Percentiles rank a stretch among this genome's conserved stretches.
These are phyloP conservation scores for Lobulomyces angularis DNA, from an alignment of 192 early-diverging fungal species.

Conservation along the genomic window DNA sequence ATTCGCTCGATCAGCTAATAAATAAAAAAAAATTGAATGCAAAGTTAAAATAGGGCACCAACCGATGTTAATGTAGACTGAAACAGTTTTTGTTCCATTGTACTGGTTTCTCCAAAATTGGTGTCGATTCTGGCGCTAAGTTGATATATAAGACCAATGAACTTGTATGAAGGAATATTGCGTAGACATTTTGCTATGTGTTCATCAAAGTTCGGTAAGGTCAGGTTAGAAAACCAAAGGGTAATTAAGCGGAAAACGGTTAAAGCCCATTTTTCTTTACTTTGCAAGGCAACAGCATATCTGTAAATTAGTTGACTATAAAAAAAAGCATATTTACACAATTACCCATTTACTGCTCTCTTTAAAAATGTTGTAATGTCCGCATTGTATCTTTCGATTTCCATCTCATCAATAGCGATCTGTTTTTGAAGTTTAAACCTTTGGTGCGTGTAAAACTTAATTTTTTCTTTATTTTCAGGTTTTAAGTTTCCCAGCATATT, in stretches of 20 bases:
- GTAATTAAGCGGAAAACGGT: constrained; percentile 31
- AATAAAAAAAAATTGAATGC: too few species aligned
- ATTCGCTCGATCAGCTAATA: constrained; percentile 12
- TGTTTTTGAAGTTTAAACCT: constrained; percentile 20
- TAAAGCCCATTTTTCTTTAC: constrained; percentile 18
- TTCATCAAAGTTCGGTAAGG: constrained; percentile 9
- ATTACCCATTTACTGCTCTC: constrained; percentile 20
- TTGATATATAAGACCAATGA: constrained; percentile 26
- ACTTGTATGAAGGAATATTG: constrained; percentile 11
- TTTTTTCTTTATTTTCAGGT: constrained; percentile 1
- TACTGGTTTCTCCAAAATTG: constrained; percentile 4
- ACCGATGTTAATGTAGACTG: constrained; percentile 16
- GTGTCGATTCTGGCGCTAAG: constrained; percentile 26
- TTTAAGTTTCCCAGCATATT: constrained; percentile 9
- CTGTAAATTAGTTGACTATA: too few species aligned
- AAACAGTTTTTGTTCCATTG: constrained; percentile 8
- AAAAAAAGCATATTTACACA: constrained; percentile 22
- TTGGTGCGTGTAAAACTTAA: constrained; percentile 5
- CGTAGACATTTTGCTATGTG: constrained; percentile 11
- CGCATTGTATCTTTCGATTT: constrained; percentile 11
- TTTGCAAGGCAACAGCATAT: too few species aligned
- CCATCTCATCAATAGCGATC: constrained; percentile 24
- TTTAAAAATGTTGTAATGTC: constrained; percentile 17
- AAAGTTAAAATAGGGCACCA: too few species aligned
- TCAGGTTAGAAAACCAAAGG: constrained; percentile 33